Evolutionary conservation across 306 rosid genomes (phyloP).

Genomic region (Castanea mollissima): DNA sequence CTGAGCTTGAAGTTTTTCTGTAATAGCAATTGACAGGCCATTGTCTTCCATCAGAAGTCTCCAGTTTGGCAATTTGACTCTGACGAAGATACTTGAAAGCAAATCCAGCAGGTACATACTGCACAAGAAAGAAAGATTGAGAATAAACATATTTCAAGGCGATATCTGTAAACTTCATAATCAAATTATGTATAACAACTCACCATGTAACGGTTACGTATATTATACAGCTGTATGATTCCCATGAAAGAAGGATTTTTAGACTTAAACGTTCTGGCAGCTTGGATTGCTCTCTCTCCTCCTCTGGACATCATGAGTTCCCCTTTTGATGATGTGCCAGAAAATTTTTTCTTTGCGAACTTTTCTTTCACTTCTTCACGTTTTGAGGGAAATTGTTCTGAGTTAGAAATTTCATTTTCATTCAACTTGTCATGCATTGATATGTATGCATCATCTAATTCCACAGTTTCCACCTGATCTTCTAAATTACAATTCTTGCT

Average conservation of each 20-base stretch:
- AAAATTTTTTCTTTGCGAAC: not conserved
- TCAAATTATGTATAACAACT: not conserved
- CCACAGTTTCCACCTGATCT: not conserved
- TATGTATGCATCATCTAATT: not conserved
- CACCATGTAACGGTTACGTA: not conserved
- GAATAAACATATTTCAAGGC: no score
- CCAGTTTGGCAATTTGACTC: no score
- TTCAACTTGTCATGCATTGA: not conserved
- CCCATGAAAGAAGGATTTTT: constrained; percentile 5
- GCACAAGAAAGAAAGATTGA: no score
- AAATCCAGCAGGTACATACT: no score
- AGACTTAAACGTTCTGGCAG: not conserved
- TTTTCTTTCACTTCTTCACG: not conserved
- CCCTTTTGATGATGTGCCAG: not conserved
- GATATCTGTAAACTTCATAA: not conserved
- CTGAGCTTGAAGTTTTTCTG: no score
- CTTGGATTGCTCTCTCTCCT: not conserved
- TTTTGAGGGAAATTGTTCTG: not conserved
- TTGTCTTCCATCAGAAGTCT: no score
- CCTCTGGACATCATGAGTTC: not conserved
- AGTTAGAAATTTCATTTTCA: not conserved
- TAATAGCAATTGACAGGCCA: no score
- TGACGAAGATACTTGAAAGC: no score
- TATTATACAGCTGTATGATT: not conserved
- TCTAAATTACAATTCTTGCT: not conserved